Percentiles rank a stretch among this genome's conserved stretches.
These are phyloP conservation scores for Drechslerella dactyloides DNA, from an alignment of 2,329 filamentous ascomycete species.

Conservation along the genomic window DNA sequence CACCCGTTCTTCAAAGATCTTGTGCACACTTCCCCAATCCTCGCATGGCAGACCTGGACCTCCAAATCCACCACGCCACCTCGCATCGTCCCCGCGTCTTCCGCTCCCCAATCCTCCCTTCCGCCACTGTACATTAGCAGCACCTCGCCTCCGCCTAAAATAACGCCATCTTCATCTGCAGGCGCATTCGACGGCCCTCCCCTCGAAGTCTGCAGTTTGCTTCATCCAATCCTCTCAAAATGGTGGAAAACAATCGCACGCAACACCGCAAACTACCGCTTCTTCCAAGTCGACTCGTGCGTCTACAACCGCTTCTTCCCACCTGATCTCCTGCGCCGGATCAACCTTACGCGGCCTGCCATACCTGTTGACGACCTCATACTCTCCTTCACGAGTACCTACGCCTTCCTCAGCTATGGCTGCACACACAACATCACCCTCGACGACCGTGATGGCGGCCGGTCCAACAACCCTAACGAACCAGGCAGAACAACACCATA, in stretches of 20 bases:
- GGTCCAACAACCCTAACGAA: conserved; percentile 11
- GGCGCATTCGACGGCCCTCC: background rate
- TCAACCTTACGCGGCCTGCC: conserved; percentile 34
- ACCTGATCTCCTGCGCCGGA: conserved; percentile 33
- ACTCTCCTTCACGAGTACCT: conserved; percentile 40
- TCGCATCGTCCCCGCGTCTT: conserved; percentile 1
- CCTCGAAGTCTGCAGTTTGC: conserved; percentile 37
- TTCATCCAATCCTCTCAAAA: conserved; percentile 40
- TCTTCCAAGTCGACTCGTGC: conserved; percentile 47
- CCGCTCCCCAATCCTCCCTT: background rate
- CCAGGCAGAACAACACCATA: background rate
- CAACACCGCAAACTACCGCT: conserved; percentile 41
- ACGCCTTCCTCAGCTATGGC: conserved; percentile 42
- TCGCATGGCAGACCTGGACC: conserved; percentile 49
- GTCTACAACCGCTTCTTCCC: conserved; percentile 48
- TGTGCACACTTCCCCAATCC: conserved; percentile 25
- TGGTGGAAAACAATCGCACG: conserved; percentile 50
- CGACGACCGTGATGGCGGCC: conserved; percentile 19
- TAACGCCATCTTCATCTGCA: background rate
- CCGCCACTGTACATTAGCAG: conserved; percentile 30
- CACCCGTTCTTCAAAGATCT: conserved; percentile 48
- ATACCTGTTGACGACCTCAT: conserved; percentile 47
- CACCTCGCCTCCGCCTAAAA: conserved; percentile 29
- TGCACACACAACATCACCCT: conserved; percentile 40
- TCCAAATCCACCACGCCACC: conserved; percentile 32